Evolutionary conservation across 768 basidiomycete species (phyloP).

Genomic region (Lenzites betulinus): DNA sequence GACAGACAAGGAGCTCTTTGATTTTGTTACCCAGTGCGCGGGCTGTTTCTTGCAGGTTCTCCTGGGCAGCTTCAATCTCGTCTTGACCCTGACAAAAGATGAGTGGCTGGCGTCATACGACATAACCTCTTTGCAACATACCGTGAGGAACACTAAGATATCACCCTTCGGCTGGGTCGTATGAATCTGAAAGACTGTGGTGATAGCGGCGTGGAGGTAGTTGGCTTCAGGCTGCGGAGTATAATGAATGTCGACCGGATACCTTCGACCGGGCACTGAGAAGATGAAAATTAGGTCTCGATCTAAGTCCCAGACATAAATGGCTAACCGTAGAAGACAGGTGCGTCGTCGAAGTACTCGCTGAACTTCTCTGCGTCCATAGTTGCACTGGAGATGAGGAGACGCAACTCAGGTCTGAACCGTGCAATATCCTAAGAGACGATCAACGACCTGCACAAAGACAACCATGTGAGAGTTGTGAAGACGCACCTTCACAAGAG

Average conservation of each 20-base stretch:
- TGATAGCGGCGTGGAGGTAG: slow-evolving; percentile 97
- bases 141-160: slow-evolving; percentile 95
- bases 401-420: slow-evolving; percentile 89
- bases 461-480: slow-evolving; percentile 11
- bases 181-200: slow-evolving; percentile 98
- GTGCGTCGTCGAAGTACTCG: slow-evolving; percentile 95
- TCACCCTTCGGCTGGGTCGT: slow-evolving; percentile 98
- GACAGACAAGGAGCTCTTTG: slow-evolving; percentile 90
- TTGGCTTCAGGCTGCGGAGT: slow-evolving; percentile 99
- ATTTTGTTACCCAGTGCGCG: slow-evolving; percentile 96
- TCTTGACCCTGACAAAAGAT: slow-evolving; percentile 80
- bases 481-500: slow-evolving; percentile 90
- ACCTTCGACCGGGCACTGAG: slow-evolving; percentile 92
- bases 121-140: slow-evolving; percentile 38
- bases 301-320: no score
- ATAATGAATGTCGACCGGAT: slow-evolving; percentile 98
- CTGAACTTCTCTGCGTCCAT: slow-evolving; percentile 98
- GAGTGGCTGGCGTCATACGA: neutral
- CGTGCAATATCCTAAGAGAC: slow-evolving; percentile 84
- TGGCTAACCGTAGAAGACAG: slow-evolving; percentile 86
- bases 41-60: slow-evolving; percentile 94
- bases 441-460: slow-evolving; percentile 31
- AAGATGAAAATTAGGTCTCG: slow-evolving; percentile 13
- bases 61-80: slow-evolving; percentile 97
- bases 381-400: slow-evolving; percentile 95